A percentile compares a stretch with the other conserved stretches of the same genome.
These are phyloP conservation scores for Carpinus fangiana DNA, from an alignment of 306 rosid genomes.

Conservation along the genomic window DNA sequence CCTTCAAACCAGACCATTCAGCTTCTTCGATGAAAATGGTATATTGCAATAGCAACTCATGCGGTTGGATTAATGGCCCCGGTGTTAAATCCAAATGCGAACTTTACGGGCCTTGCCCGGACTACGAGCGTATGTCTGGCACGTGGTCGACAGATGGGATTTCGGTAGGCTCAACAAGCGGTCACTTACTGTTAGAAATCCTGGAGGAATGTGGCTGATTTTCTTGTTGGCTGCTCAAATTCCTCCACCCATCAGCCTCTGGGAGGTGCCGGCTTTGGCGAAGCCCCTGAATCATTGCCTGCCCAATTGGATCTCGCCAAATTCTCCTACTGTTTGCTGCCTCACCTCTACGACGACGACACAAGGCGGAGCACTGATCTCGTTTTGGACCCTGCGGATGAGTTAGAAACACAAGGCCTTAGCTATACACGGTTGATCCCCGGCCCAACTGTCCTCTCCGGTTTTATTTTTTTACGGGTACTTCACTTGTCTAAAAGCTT, in stretches of 20 bases:
- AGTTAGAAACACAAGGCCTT: not conserved
- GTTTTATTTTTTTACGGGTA: not conserved
- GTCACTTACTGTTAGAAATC: not conserved
- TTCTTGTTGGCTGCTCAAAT: conserved; percentile 9
- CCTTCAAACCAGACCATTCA: not conserved
- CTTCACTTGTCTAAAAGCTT: no score
- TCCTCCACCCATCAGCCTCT: not conserved
- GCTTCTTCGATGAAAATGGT: not conserved
- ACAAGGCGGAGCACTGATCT: not conserved
- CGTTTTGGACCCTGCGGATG: not conserved
- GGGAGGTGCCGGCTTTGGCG: not conserved
- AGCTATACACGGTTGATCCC: not conserved
- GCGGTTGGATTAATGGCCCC: not conserved
- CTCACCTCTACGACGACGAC: not conserved
- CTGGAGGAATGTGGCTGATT: not conserved
- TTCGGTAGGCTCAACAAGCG: not conserved
- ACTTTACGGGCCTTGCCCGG: not conserved
- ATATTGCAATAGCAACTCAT: not conserved
- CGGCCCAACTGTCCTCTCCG: not conserved
- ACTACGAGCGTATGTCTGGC: not conserved
- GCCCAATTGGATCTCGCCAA: conserved; percentile 10
- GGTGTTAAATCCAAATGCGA: not conserved
- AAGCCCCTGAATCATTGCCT: not conserved
- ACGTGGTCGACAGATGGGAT: not conserved
- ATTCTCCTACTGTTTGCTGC: conserved; percentile 17